Conservation (phyloP, 495 filamentous ascomycete genomes). For the Penicillium soppii region DNA sequence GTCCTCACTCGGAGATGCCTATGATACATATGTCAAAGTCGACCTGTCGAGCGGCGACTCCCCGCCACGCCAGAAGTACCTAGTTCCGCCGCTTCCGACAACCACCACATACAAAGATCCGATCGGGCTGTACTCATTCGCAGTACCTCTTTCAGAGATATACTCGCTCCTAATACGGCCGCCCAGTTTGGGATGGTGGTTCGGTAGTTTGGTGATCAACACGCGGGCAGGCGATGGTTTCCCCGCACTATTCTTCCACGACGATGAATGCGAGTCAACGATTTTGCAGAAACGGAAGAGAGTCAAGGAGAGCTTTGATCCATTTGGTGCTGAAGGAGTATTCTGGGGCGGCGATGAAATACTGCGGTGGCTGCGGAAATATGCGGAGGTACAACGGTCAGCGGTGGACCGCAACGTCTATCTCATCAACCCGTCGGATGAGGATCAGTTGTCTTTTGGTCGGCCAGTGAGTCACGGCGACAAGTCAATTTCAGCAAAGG, state of each 20-base stretch:
- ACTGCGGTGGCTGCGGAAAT: constrained; percentile 81
- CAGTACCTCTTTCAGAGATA: constrained; percentile 84
- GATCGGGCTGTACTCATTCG: constrained; percentile 86
- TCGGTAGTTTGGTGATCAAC: constrained; percentile 91
- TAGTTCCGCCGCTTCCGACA: constrained; percentile 84
- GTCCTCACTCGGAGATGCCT: constrained; percentile 79
- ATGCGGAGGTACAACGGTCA: constrained; percentile 78
- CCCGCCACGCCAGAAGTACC: constrained; percentile 80
- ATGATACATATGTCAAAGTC: constrained; percentile 89
- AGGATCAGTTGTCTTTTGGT: constrained; percentile 82
- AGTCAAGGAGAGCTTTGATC: constrained; percentile 81
- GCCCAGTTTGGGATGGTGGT: constrained; percentile 97
- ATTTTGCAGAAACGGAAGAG: constrained; percentile 89
- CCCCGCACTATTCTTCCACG: constrained; percentile 95
- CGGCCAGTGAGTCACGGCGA: constrained; percentile 39
- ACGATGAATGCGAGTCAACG: constrained; percentile 92
- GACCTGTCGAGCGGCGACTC: constrained; percentile 79
- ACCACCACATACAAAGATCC: constrained; percentile 69
- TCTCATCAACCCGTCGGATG: constrained; percentile 79
- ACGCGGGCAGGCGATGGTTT: constrained; percentile 86
- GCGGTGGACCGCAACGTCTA: constrained; percentile 85
- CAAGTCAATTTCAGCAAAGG: constrained; percentile 27
- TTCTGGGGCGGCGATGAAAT: constrained; percentile 99
- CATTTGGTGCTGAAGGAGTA: constrained; percentile 80
- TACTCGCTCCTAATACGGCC: constrained; percentile 89